Conservation (phyloP, 164 flowering plant species). For the Vitis riparia region DNA sequence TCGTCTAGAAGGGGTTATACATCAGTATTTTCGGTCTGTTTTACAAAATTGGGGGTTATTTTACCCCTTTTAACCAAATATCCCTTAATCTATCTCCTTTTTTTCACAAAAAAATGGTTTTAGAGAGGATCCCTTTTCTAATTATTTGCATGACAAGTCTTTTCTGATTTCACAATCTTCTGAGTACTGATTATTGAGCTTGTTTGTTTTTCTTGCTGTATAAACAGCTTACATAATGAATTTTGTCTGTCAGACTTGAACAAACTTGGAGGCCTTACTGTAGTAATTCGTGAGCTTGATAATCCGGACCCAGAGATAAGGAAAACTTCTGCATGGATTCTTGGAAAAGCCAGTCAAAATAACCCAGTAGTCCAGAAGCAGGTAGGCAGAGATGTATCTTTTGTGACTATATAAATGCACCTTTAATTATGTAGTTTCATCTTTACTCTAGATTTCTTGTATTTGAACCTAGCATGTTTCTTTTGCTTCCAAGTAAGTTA, state of each 20-base stretch:
- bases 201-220: conserved; percentile 1
- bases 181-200: too few species aligned
- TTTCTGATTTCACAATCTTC: not conserved
- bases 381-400: conserved; percentile 30
- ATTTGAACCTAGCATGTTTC: not conserved
- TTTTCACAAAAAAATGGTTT: not conserved
- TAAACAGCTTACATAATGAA: not conserved
- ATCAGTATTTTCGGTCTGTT: too few species aligned
- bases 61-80: too few species aligned
- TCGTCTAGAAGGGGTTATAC: too few species aligned
- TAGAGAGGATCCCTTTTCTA: not conserved
- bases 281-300: conserved; percentile 55
- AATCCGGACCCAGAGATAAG: conserved; percentile 58
- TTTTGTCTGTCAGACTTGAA: conserved; percentile 53
- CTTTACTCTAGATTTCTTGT: not conserved
- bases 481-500: not conserved
- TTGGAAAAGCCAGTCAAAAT: conserved; percentile 93
- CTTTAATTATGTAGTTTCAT: not conserved
- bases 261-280: conserved; percentile 82
- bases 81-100: too few species aligned
- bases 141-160: not conserved
- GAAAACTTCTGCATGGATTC: conserved; percentile 76
- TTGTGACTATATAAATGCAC: not conserved
- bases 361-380: conserved; percentile 82
- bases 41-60: too few species aligned